These are phyloP conservation scores for Botrytis deweyae DNA, from an alignment of 2,329 filamentous ascomycete species.

Conservation along the genomic window DNA sequence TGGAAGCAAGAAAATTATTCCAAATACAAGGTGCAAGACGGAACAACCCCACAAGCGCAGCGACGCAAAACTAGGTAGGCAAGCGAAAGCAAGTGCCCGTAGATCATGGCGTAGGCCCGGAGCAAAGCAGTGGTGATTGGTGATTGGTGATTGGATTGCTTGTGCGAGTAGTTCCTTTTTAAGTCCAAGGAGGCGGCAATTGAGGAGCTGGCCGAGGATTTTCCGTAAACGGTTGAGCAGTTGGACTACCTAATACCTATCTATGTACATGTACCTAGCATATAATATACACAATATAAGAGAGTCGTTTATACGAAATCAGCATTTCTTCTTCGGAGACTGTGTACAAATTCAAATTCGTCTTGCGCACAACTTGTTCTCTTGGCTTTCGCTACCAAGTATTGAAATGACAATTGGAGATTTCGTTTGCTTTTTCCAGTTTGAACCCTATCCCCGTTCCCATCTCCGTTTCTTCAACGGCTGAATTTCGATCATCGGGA, in stretches of 20 bases:
- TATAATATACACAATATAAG: background rate
- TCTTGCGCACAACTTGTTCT: background rate
- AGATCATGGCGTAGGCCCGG: slow-evolving; percentile 12
- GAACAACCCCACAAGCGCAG: slow-evolving; percentile 3
- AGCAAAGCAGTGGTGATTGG: slow-evolving; percentile 1
- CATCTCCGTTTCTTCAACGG: slow-evolving; percentile 17
- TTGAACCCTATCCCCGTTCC: background rate
- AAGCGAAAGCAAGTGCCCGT: slow-evolving; percentile 18
- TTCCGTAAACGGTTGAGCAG: background rate
- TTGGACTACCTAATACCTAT: background rate
- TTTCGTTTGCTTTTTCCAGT: background rate
- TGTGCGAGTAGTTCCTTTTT: background rate
- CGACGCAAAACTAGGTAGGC: background rate
- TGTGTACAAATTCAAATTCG: background rate
- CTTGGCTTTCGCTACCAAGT: slow-evolving; percentile 11
- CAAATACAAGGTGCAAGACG: slow-evolving; percentile 15
- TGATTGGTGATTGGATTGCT: slow-evolving; percentile 8
- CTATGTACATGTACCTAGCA: background rate
- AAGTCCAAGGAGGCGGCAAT: slow-evolving; percentile 1
- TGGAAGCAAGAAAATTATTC: slow-evolving; percentile 10
- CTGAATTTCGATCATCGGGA: slow-evolving; percentile 7
- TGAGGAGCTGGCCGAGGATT: slow-evolving; percentile 4
- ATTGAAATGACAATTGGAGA: background rate
- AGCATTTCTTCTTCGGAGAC: background rate
- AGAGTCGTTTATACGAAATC: background rate